Evolutionary conservation across 192 early-diverging fungal species (phyloP).

Genomic region (Coemansia sp.): DNA sequence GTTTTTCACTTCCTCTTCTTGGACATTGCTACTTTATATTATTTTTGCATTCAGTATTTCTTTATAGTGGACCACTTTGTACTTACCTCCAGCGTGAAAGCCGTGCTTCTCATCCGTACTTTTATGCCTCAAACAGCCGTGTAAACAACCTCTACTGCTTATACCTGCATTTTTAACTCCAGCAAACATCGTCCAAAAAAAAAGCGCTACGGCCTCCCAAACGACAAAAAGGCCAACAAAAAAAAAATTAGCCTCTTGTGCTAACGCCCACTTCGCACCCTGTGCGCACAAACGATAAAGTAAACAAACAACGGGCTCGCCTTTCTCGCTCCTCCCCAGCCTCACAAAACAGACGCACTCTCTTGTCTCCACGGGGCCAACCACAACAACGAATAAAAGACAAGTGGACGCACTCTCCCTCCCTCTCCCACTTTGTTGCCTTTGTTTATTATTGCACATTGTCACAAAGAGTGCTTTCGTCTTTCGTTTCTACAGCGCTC

Average conservation of each 20-base stretch:
- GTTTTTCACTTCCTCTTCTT: too few species aligned
- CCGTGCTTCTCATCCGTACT: not conserved
- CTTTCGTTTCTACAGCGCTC: not conserved
- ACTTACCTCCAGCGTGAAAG: not conserved
- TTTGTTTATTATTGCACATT: conserved; percentile 6
- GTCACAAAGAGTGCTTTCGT: not conserved
- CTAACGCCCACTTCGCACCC: not conserved
- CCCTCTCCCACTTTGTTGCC: not conserved
- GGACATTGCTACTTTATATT: not conserved
- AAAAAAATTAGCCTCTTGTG: not conserved
- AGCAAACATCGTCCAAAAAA: not conserved
- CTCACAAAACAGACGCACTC: not conserved
- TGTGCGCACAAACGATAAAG: conserved; percentile 4
- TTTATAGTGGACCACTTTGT: not conserved
- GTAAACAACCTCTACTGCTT: not conserved
- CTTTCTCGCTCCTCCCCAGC: not conserved
- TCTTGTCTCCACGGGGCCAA: conserved; percentile 1
- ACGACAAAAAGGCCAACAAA: not conserved
- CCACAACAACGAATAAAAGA: not conserved
- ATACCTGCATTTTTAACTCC: not conserved
- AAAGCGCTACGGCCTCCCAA: not conserved
- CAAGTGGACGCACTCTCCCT: not conserved
- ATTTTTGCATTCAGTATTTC: not conserved
- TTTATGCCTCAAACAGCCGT: conserved; percentile 1
- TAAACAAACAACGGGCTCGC: conserved; percentile 1